Conservation (phyloP, 2,329 filamentous ascomycete species). For the Sporothrix sp. region DNA sequence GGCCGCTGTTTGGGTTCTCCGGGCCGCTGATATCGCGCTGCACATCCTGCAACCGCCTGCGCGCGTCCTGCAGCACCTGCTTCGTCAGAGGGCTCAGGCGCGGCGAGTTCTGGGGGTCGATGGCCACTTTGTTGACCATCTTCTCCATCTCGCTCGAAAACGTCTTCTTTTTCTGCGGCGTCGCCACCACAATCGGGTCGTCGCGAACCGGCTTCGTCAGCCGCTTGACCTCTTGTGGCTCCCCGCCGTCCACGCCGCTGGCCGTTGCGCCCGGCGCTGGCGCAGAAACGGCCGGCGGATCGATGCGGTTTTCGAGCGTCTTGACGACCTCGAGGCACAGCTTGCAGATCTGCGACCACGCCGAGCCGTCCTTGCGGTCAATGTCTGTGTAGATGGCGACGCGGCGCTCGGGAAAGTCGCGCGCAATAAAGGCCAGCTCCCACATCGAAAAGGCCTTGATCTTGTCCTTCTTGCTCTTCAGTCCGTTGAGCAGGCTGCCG, state of each 20-base stretch:
- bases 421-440: constrained; percentile 75
- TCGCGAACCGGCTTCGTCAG: constrained; percentile 33
- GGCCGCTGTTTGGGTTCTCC: constrained; percentile 38
- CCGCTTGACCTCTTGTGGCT: constrained; percentile 24
- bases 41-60: constrained; percentile 40
- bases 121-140: constrained; percentile 33
- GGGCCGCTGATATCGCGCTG: constrained; percentile 45
- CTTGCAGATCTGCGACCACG: constrained; percentile 69
- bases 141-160: constrained; percentile 38
- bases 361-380: constrained; percentile 66
- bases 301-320: constrained; percentile 57
- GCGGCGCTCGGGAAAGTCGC: constrained; percentile 63
- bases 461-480: constrained; percentile 73
- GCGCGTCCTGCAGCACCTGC: constrained; percentile 38
- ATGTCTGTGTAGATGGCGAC: constrained; percentile 80
- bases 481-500: constrained; percentile 72
- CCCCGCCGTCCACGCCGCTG: constrained; percentile 11
- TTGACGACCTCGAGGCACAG: constrained; percentile 62
- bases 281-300: constrained; percentile 31
- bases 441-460: constrained; percentile 80
- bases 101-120: constrained; percentile 39
- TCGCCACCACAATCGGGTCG: constrained; percentile 36
- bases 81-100: constrained; percentile 42
- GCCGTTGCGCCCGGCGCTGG: constrained; percentile 21
- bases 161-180: constrained; percentile 25